Evolutionary conservation across 805 yeast species (phyloP).

Genomic region (Pichia nanzhaoensis): DNA sequence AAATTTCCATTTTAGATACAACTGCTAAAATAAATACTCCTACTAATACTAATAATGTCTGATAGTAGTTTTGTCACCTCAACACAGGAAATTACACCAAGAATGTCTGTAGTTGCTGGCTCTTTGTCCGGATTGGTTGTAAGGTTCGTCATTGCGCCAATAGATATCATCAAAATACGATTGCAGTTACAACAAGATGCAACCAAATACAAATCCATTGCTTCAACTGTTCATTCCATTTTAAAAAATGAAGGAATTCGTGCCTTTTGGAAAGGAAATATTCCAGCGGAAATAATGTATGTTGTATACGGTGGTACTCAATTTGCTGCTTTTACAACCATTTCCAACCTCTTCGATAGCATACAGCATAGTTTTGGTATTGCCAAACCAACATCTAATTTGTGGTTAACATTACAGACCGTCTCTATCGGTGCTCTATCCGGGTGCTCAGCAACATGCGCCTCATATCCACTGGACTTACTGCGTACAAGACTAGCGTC

Average conservation of each 20-base stretch:
- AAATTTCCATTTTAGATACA: too few species aligned
- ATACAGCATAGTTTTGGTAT: constrained; percentile 7
- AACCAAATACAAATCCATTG: constrained; percentile 31
- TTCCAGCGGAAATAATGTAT: constrained; percentile 86
- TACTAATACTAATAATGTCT: constrained; percentile 1
- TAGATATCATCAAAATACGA: constrained; percentile 73
- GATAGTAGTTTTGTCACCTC: constrained; percentile 3
- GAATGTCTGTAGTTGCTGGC: constrained; percentile 58
- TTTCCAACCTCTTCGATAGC: constrained; percentile 29
- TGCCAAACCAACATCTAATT: not conserved
- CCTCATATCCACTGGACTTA: constrained; percentile 88
- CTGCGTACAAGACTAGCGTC: constrained; percentile 82
- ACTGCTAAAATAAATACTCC: too few species aligned
- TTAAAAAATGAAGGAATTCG: constrained; percentile 46
- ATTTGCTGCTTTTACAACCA: constrained; percentile 61
- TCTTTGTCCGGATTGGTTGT: constrained; percentile 60
- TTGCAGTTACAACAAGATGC: constrained; percentile 49
- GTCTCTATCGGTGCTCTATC: constrained; percentile 62
- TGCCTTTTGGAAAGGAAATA: constrained; percentile 94
- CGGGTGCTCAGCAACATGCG: constrained; percentile 65
- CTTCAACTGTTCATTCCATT: constrained; percentile 37
- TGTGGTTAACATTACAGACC: constrained; percentile 19
- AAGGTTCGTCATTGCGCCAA: constrained; percentile 54
- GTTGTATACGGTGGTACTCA: constrained; percentile 80
- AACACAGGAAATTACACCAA: constrained; percentile 2